These are phyloP conservation scores for Beauveria australis DNA, from an alignment of 2,329 filamentous ascomycete genomes.

Conservation along the genomic window DNA sequence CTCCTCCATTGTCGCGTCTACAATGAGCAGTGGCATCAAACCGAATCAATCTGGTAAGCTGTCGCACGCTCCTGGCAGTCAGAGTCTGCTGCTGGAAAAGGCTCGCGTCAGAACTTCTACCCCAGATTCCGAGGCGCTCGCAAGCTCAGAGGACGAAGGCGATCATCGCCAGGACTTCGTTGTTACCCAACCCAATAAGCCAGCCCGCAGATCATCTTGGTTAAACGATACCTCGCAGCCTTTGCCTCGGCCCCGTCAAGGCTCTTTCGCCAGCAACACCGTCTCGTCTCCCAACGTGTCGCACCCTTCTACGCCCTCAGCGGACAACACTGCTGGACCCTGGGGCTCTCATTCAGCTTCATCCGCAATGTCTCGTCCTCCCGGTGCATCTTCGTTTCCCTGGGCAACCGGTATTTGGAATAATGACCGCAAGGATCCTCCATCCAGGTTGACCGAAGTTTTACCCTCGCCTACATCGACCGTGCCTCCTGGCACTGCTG, in stretches of 20 bases:
- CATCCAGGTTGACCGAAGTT: conserved; percentile 65
- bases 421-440: conserved; percentile 66
- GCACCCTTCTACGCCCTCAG: conserved; percentile 70
- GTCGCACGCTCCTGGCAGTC: conserved; percentile 44
- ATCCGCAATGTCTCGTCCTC: conserved; percentile 39
- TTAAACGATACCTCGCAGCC: conserved; percentile 70
- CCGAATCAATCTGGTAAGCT: conserved; percentile 42
- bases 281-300: conserved; percentile 68
- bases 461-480: conserved; percentile 65
- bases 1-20: conserved; percentile 16
- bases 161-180: conserved; percentile 55
- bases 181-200: conserved; percentile 46
- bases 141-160: conserved; percentile 87
- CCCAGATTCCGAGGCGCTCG: conserved; percentile 87
- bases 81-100: conserved; percentile 65
- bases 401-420: conserved; percentile 85
- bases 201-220: conserved; percentile 71
- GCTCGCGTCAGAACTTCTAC: conserved; percentile 73
- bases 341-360: conserved; percentile 49
- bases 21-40: conserved; percentile 47
- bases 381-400: conserved; percentile 47
- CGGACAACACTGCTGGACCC: conserved; percentile 45
- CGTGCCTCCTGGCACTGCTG: conserved; percentile 36
- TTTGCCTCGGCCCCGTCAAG: conserved; percentile 58
- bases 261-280: conserved; percentile 66